Conservation (phyloP, 208 protist genomes). For the Novymonas esmeraldas region DNA sequence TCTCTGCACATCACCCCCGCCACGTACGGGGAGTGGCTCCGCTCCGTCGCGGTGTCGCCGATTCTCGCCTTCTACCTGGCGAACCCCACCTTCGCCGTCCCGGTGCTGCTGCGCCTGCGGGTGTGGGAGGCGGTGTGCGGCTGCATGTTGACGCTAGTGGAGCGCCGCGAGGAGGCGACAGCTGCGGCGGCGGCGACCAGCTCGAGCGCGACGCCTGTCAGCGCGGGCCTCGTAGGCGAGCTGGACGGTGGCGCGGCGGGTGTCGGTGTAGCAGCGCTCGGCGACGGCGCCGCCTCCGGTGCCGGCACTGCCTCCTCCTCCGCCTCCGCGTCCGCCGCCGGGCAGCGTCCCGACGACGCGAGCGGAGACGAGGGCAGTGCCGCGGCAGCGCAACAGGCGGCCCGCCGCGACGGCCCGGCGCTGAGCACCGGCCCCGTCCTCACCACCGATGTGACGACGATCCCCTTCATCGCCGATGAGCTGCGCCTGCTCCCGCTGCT, state of each 20-base stretch:
- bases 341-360: too few relatives aligned
- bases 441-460: slow-evolving; percentile 41
- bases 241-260: neutral
- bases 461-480: slow-evolving; percentile 69
- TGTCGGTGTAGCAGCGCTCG: too few relatives aligned
- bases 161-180: slow-evolving; percentile 10
- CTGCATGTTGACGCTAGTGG: slow-evolving; percentile 30
- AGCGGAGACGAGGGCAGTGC: neutral
- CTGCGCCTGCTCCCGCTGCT: slow-evolving; percentile 59
- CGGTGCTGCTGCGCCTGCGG: slow-evolving; percentile 22
- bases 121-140: slow-evolving; percentile 34
- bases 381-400: neutral
- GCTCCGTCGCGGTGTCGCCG: slow-evolving; percentile 27
- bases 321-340: neutral
- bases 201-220: neutral
- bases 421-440: slow-evolving; percentile 17
- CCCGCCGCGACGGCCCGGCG: neutral
- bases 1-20: slow-evolving; percentile 9
- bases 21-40: slow-evolving; percentile 16
- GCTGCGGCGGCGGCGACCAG: neutral
- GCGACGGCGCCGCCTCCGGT: too few relatives aligned
- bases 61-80: slow-evolving; percentile 31
- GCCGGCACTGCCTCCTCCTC: too few relatives aligned
- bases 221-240: neutral
- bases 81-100: slow-evolving; percentile 30